These are phyloP conservation scores for Cajanus cajan DNA, from an alignment of 306 rosid genomes.

Conservation along the genomic window DNA sequence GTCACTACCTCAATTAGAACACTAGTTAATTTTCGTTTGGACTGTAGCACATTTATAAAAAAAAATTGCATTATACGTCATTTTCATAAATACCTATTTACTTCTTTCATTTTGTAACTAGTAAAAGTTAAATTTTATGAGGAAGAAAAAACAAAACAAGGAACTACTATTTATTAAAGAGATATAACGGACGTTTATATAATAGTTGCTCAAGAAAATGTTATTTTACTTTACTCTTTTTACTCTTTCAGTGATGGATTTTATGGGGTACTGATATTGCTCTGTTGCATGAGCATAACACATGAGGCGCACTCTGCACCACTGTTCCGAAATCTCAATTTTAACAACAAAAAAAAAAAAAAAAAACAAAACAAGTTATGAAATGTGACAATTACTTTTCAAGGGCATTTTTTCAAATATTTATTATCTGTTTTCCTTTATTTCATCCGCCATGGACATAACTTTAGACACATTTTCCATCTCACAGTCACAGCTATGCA, in stretches of 20 bases:
- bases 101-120: background rate
- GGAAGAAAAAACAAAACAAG: background rate
- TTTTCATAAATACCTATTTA: background rate
- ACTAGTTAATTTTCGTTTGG: conserved; percentile 25
- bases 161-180: background rate
- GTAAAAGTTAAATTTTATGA: background rate
- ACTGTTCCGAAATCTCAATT: background rate
- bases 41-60: conserved; percentile 16
- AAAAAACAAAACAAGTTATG: background rate
- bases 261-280: background rate
- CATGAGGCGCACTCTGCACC: background rate
- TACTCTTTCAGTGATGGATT: background rate
- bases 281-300: background rate
- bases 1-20: conserved; percentile 49
- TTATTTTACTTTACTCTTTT: background rate
- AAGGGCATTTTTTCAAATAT: background rate
- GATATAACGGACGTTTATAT: background rate
- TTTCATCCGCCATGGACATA: background rate
- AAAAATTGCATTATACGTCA: background rate
- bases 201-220: background rate
- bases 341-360: background rate
- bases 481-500: background rate
- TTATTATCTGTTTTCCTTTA: background rate
- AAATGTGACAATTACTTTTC: background rate
- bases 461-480: background rate